phyloP scores from a whole-genome alignment of 1,139 yeast genomes.

The Candida freyschussii region DNA sequence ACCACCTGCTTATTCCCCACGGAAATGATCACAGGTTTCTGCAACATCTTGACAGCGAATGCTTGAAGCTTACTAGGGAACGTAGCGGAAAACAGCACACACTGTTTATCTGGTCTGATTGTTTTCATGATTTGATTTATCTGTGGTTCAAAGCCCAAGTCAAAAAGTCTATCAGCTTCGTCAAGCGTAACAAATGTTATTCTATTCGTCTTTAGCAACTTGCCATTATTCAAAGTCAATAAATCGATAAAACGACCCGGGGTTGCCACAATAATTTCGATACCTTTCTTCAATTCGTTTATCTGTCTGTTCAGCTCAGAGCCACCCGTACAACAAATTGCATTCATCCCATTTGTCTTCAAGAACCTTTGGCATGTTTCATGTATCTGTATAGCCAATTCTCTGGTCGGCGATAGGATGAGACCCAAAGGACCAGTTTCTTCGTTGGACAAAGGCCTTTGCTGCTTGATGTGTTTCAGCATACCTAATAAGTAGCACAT shows the following conservation, averaged over 20 bases:
- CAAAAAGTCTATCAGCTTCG: slow-evolving; percentile 97
- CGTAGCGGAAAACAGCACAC: slow-evolving; percentile 93
- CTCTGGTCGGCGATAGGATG: slow-evolving; percentile 89
- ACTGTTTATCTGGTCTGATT: slow-evolving; percentile 82
- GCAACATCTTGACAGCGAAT: slow-evolving; percentile 61
- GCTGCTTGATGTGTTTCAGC: slow-evolving; percentile 76
- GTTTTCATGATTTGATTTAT: slow-evolving; percentile 75
- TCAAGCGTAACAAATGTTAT: slow-evolving; percentile 83
- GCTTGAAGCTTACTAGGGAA: slow-evolving; percentile 78
- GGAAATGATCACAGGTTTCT: slow-evolving; percentile 66
- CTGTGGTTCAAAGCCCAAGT: slow-evolving; percentile 97
- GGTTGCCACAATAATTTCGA: slow-evolving; percentile 84
- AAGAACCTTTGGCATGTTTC: slow-evolving; percentile 63
- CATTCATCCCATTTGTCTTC: slow-evolving; percentile 40
- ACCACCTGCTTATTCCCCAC: slow-evolving; percentile 84
- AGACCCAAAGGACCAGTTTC: slow-evolving; percentile 75
- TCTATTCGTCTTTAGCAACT: slow-evolving; percentile 62
- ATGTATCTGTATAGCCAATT: slow-evolving; percentile 79
- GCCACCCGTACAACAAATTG: slow-evolving; percentile 93
- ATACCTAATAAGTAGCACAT: slow-evolving; percentile 82
- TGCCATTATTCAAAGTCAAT: slow-evolving; percentile 77
- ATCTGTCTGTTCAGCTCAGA: slow-evolving; percentile 80
- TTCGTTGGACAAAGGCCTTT: slow-evolving; percentile 45
- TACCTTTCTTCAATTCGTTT: slow-evolving; percentile 71
- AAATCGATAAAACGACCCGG: slow-evolving; percentile 95